These are phyloP conservation scores for Monascus purpureus DNA, from an alignment of 495 filamentous ascomycete species.

Conservation along the genomic window DNA sequence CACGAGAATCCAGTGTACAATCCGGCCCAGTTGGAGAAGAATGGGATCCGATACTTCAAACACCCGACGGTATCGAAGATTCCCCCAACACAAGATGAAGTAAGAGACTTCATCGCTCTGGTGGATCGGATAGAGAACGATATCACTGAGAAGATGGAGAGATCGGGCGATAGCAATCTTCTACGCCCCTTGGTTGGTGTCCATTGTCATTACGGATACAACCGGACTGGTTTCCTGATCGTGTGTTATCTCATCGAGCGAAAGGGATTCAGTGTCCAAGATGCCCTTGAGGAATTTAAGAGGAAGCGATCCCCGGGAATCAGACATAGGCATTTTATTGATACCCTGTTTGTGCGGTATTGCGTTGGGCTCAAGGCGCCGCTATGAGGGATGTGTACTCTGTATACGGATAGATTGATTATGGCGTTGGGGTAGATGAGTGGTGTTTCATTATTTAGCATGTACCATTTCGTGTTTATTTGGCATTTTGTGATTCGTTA, in stretches of 20 bases:
- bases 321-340: slow-evolving; percentile 77
- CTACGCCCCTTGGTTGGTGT: slow-evolving; percentile 54
- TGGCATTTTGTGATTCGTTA: too few relatives aligned
- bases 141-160: slow-evolving; percentile 24
- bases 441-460: background rate
- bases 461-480: too few relatives aligned
- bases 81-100: slow-evolving; percentile 64
- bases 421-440: slow-evolving; percentile 4
- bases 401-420: background rate
- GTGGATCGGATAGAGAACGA: slow-evolving; percentile 51
- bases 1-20: slow-evolving; percentile 79
- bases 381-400: slow-evolving; percentile 18
- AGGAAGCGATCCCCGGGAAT: slow-evolving; percentile 66
- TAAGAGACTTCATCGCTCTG: slow-evolving; percentile 60
- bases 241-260: slow-evolving; percentile 84
- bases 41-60: slow-evolving; percentile 70
- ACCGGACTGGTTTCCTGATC: slow-evolving; percentile 81
- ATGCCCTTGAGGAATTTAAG: slow-evolving; percentile 72
- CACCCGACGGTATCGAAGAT: slow-evolving; percentile 88
- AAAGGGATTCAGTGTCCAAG: slow-evolving; percentile 53
- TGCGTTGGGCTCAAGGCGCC: slow-evolving; percentile 41
- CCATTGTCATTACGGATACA: slow-evolving; percentile 93
- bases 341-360: slow-evolving; percentile 74
- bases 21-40: slow-evolving; percentile 54
- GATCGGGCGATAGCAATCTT: slow-evolving; percentile 29